Base-by-base conservation (phyloP, 2,329 filamentous ascomycete species). In the Graphium sp. region DNA sequence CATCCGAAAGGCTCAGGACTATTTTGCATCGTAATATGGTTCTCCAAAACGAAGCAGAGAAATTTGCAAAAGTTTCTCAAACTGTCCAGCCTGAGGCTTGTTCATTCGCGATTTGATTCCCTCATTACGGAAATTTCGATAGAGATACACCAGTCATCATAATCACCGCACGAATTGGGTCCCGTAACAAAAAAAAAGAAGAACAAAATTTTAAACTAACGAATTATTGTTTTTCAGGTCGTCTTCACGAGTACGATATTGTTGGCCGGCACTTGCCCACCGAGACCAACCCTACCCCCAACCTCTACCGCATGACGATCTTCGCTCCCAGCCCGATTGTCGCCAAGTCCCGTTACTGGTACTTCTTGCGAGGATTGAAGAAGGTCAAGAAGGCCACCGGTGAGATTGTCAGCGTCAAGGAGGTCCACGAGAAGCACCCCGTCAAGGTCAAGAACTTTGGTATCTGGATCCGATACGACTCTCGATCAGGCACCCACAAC, bases 341-440 rank as follows among this genome's bases (percentile, higher is more conserved):
- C 52, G 89, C 91, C 58, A 98, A 98, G 79, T 94, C 85, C 58
- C 82, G 89, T 56, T 98, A 93, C 80, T 98, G 91, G 91, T 98
- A 98, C 75, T 98, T 98, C 75, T 68, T 98, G 62, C 83, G 84
- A 64, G 91, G 92, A 73, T 74, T 98, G 54, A 78, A 82, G 59
- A 98, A 98, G 78, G 84, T 98, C 71, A 98, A 98, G 85, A 98
- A 98, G 83, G 79, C 87, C 56, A 95, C 91, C 56, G 89, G 89
- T 62, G 89, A 98, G 78, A 93, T 98, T 56, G 84, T 98, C 58
- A 80, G 73, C 61, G 62, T 95, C 66, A 95, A 95, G 71, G 68
- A 77, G 69, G 87, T 98, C 69, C 65, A 74, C 66, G 89, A 98
- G 84, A 95, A 95, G 79, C 84, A 83, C 62, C 89, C 89, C 52